phyloP scores from a whole-genome alignment of 1,139 yeast genomes.

The Keqinozyma sinolaborantium region DNA sequence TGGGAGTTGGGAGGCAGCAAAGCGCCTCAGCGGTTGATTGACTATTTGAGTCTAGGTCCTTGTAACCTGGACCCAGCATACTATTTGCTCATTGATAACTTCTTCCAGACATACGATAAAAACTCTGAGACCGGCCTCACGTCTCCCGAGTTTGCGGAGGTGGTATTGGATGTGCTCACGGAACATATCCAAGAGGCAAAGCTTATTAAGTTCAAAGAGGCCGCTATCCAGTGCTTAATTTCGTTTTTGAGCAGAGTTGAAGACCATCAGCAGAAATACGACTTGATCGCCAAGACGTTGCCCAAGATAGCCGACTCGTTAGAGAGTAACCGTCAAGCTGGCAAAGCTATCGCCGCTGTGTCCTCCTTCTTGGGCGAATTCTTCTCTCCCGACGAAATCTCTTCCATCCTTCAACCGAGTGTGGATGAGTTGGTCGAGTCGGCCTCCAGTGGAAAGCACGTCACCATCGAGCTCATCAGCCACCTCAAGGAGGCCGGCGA shows the following conservation, averaged over 20 bases:
- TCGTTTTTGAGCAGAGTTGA: conserved; percentile 4
- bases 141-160: conserved; percentile 15
- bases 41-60: conserved; percentile 49
- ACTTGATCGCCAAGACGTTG: neutral
- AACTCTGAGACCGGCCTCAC: conserved; percentile 10
- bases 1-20: conserved; percentile 51
- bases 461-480: neutral
- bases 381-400: neutral
- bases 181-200: conserved; percentile 15
- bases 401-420: neutral
- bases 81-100: conserved; percentile 25
- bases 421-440: neutral
- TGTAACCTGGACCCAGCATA: conserved; percentile 51
- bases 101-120: conserved; percentile 17
- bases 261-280: neutral
- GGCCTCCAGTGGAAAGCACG: too few species aligned
- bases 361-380: neutral
- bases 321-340: neutral
- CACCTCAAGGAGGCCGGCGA: neutral
- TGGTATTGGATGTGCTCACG: conserved; percentile 14
- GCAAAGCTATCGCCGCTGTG: neutral
- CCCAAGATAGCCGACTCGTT: conserved; percentile 3
- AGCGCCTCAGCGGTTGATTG: conserved; percentile 36
- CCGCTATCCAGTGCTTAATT: conserved; percentile 18
- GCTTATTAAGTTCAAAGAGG: conserved; percentile 16